A percentile compares a stretch with the other conserved stretches of the same genome.
Conservation (phyloP, 805 yeast species). For the Gaillardinia entomophila region DNA sequence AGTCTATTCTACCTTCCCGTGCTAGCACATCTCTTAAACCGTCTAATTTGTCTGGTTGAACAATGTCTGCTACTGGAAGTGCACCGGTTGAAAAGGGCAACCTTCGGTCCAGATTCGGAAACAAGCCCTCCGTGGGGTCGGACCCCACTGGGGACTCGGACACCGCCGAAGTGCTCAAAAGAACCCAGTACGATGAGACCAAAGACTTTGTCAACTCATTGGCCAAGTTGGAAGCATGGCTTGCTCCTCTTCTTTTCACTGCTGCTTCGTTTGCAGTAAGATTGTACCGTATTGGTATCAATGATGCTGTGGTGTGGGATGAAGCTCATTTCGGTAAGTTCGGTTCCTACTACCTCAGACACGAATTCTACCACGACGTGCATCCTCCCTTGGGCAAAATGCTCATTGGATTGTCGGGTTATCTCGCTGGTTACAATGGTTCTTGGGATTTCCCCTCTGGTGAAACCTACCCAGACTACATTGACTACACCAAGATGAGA, state of each 20-base stretch:
- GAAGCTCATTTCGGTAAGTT: constrained; percentile 88
- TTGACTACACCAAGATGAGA: constrained; percentile 83
- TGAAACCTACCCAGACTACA: constrained; percentile 62
- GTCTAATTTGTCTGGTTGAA: too few relatives aligned
- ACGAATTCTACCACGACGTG: constrained; percentile 79
- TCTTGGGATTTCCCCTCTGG: constrained; percentile 87
- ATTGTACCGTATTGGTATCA: constrained; percentile 51
- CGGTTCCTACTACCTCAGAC: constrained; percentile 73
- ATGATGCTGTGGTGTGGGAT: constrained; percentile 74
- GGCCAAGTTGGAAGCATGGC: constrained; percentile 16
- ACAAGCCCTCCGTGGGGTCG: background rate
- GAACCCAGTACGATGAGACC: background rate
- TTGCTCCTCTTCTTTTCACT: constrained; percentile 32
- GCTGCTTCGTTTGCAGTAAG: constrained; percentile 38
- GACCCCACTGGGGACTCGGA: background rate
- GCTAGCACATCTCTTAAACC: too few relatives aligned
- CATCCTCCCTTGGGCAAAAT: constrained; percentile 86
- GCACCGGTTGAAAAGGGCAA: background rate
- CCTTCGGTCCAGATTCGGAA: background rate
- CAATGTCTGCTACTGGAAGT: background rate
- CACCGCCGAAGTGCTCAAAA: background rate
- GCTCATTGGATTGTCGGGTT: constrained; percentile 74
- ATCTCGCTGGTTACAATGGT: constrained; percentile 83
- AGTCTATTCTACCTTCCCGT: too few relatives aligned
- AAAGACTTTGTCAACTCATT: constrained; percentile 6